Evolutionary conservation across 2,329 filamentous ascomycete species (phyloP).

Genomic region (Lasiodiplodia gonubiensis): DNA sequence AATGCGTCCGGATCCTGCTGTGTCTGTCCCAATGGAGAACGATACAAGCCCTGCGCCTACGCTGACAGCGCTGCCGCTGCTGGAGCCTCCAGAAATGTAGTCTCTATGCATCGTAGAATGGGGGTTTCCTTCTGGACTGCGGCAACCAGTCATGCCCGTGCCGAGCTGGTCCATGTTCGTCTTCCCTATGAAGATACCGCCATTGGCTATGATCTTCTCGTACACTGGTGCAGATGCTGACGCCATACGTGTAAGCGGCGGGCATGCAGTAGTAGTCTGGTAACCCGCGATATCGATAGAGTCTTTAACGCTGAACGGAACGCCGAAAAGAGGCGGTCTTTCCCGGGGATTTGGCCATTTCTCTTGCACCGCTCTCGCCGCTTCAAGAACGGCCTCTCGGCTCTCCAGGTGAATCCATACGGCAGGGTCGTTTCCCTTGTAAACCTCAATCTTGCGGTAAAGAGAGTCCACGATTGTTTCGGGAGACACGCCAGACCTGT

Average conservation of each 20-base stretch:
- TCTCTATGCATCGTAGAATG: slow-evolving; percentile 57
- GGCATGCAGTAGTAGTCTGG: slow-evolving; percentile 59
- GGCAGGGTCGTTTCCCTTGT: slow-evolving; percentile 54
- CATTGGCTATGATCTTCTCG: slow-evolving; percentile 55
- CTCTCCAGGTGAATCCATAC: slow-evolving; percentile 58
- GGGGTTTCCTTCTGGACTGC: slow-evolving; percentile 63
- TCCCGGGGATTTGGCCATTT: slow-evolving; percentile 48
- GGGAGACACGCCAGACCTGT: slow-evolving; percentile 52
- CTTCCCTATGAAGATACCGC: slow-evolving; percentile 65
- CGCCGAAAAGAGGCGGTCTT: slow-evolving; percentile 59
- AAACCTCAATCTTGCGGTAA: slow-evolving; percentile 56
- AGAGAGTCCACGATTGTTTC: slow-evolving; percentile 53
- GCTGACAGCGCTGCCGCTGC: slow-evolving; percentile 61
- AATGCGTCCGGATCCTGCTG: slow-evolving; percentile 60
- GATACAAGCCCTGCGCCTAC: slow-evolving; percentile 61
- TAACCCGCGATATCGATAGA: slow-evolving; percentile 60
- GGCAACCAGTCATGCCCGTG: slow-evolving; percentile 64
- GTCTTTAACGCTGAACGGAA: slow-evolving; percentile 65
- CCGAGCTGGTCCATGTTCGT: slow-evolving; percentile 68
- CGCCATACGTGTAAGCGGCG: slow-evolving; percentile 56
- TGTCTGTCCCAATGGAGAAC: slow-evolving; percentile 64
- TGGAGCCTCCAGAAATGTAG: slow-evolving; percentile 64
- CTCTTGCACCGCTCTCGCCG: slow-evolving; percentile 49
- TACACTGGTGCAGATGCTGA: slow-evolving; percentile 58
- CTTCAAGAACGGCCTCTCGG: slow-evolving; percentile 47